Evolutionary conservation across 1,284 basidiomycete genomes (phyloP), one percentile per base, ranked within the genome.

Genomic region (Ceratobasidium papillatum): DNA sequence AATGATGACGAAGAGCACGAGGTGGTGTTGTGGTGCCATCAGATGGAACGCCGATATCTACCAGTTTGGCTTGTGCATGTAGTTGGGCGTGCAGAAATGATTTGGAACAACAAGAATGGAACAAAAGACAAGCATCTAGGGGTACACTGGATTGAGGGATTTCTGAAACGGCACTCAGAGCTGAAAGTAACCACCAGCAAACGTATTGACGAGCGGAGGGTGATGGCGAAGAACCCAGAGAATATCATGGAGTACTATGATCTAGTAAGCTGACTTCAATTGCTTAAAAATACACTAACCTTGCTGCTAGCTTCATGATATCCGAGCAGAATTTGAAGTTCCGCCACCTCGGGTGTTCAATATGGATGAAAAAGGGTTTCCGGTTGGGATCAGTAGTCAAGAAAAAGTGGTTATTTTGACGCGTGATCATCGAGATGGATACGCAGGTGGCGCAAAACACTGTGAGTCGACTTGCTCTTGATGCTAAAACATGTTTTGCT

Each of bases 311-410:
- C 64, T 66, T 22, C 11, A 27, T 8, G 22, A 66, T 17, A 52
- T 38, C 22, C 22, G 47, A 2, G 12, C n/a, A 1, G 27, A 66
- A n/a, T 52, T 34, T 22, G 22, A 25, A 1, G 64, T 74, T 32
- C 59, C 59, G 5, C 14, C 61, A 11, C 5, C 5, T 8, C 19
- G 54, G 32, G 45, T 17, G 36, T 74, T 52, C 27, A 74, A 74
- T 49, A 74, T 74, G 71, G 71, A 74, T 51, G 71, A 74, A 61
- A 74, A 74, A 54, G 71, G 71, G n/a, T 74, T 43, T 32, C 38
- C 12, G 38, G 34, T 62, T 14, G 71, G 71, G 3, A 30, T 66
- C 8, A 49, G 41, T 22, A 49, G 64, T 12, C 41, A 12, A 7
- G 64, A 66, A 32, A 51, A 32, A 25, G 64, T 66, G 11, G 47